Percentiles rank a stretch among this genome's conserved stretches.
Conservation (phyloP, 768 basidiomycete species). For the Boletus rufocinnamomeus region DNA sequence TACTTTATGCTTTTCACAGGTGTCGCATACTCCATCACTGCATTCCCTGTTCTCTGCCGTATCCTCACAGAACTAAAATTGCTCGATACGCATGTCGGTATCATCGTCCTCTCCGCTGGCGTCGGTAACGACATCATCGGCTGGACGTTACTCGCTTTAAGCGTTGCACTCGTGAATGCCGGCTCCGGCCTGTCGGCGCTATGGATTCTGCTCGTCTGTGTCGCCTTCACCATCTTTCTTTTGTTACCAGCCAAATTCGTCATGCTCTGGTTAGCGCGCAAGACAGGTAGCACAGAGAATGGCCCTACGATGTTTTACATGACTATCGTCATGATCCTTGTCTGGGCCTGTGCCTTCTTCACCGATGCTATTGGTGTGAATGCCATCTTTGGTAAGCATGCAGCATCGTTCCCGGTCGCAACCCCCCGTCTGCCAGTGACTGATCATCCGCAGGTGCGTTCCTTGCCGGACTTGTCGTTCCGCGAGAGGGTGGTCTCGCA, state of each 20-base stretch:
- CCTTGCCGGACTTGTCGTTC: conserved; percentile 77
- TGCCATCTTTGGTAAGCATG: conserved; percentile 74
- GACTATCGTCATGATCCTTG: conserved; percentile 75
- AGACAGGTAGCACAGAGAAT: conserved; percentile 77
- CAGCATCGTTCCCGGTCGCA: background rate
- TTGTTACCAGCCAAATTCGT: conserved; percentile 62
- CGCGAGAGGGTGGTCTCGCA: conserved; percentile 84
- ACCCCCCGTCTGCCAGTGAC: background rate
- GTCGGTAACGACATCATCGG: conserved; percentile 87
- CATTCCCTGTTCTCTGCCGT: conserved; percentile 83
- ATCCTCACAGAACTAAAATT: conserved; percentile 91
- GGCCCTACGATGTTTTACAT: conserved; percentile 90
- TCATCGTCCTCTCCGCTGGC: conserved; percentile 90
- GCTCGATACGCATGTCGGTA: conserved; percentile 88
- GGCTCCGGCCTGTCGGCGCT: conserved; percentile 80
- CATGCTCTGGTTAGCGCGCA: conserved; percentile 71
- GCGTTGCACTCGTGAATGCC: conserved; percentile 90
- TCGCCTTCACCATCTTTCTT: conserved; percentile 81
- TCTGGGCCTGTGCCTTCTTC: conserved; percentile 89
- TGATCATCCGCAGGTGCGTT: conserved; percentile 66
- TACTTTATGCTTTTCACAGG: conserved; percentile 95
- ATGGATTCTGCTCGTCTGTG: conserved; percentile 77
- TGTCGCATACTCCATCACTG: conserved; percentile 87
- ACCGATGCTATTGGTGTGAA: conserved; percentile 93
- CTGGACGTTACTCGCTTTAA: conserved; percentile 87